Base-by-base conservation (phyloP, 768 basidiomycete species). In the Pulveroboletus sp. region DNA sequence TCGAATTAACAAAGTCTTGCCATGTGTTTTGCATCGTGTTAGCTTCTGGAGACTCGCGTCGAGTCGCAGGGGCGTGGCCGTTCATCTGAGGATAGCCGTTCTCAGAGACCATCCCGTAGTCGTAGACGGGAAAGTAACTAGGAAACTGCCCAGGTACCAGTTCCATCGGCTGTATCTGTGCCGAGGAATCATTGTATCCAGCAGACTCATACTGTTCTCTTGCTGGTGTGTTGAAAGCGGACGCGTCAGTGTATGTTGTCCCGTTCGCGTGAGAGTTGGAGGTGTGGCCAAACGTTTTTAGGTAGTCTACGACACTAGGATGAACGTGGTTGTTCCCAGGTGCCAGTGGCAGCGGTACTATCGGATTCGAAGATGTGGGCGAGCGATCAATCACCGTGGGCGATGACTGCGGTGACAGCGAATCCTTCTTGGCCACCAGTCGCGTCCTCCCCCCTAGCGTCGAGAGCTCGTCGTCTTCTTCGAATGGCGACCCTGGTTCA, bases 51-150 rank as follows among this genome's bases (percentile, higher is more conserved):
- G 82, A 79, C 3, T 72, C 64, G 42, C 69, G 64, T 46, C 70
- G 61, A 12, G 39, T 10, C 31, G 69, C 50, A 66, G 47, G 70
- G 64, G 52, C 73, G 70, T 61, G 64, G 8, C 59, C 72, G 38
- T 72, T 72, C 38, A 72, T 58, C 46, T 78, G 72, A 31, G 77
- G 55, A 56, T 66, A 62, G 39, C 66, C 56, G 36, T 58, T 55
- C 57, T 61, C 56, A 37, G 57, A 47, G 38, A 63, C 68, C 55
- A 73, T 67, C 18, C 73, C 77, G 61, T 88, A 87, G 62, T 87
- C 86, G 57, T 84, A 87, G 30, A 87, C 85, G 1, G 84, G 77
- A 75, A 89, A 87, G 58, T 87, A 88, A 59, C 76, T 79, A 12
- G 85, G 86, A 69, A 82, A 80, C 33, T 61, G 67, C 8, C 67